Conservation (phyloP, 1,284 basidiomycete genomes). For the Rhodotorula sp. region DNA sequence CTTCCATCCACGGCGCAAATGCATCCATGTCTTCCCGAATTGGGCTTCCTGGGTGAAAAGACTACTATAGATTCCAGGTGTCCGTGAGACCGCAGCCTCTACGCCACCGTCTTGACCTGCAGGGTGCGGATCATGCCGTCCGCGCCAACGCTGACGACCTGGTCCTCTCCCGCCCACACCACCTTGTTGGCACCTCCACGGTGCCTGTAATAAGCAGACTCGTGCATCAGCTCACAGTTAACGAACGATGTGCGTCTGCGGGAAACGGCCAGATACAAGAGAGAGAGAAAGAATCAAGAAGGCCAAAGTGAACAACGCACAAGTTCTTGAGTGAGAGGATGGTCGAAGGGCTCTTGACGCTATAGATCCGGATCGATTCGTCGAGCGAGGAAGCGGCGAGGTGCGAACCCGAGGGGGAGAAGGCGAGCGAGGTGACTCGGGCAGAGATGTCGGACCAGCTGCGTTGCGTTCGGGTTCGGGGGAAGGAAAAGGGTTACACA, state of each 20-base stretch:
- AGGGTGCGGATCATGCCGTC: constrained; percentile 31
- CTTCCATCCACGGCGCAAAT: neutral
- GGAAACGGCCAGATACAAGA: neutral
- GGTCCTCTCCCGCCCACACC: constrained; percentile 13
- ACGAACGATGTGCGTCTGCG: too few relatives aligned
- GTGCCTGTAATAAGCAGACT: constrained; percentile 4
- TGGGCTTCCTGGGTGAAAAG: neutral
- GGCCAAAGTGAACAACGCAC: constrained; percentile 1
- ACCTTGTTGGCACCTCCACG: constrained; percentile 21
- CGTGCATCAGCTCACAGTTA: neutral
- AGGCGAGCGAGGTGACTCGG: constrained; percentile 41
- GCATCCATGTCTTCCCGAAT: too few relatives aligned
- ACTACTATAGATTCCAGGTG: neutral
- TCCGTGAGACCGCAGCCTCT: neutral
- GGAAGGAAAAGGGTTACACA: too few relatives aligned
- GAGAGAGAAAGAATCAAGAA: neutral
- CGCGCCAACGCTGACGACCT: constrained; percentile 25
- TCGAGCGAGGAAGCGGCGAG: constrained; percentile 49
- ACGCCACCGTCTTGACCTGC: constrained; percentile 8
- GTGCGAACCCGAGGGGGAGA: constrained; percentile 32
- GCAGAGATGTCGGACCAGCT: constrained; percentile 49
- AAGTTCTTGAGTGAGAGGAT: constrained; percentile 21
- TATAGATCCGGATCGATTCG: constrained; percentile 29
- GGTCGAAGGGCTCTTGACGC: neutral
- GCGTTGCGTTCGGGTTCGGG: constrained; percentile 29